These are phyloP conservation scores for rapeseed (Brassica napus) DNA, from an alignment of 345 rosid genomes.

Conservation along the genomic window Da-Ae NC_063439.1:24785001-24785500, in stretches of 20 bases:
- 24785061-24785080: slow-evolving; percentile 31
- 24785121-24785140: slow-evolving; percentile 36
- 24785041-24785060: slow-evolving; percentile 36
- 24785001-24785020: slow-evolving; percentile 47
- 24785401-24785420: too few relatives aligned
- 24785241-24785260: slow-evolving; percentile 35
- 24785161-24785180: slow-evolving; percentile 40
- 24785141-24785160: slow-evolving; percentile 33
- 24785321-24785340: not conserved
- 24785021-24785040: slow-evolving; percentile 27
- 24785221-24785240: slow-evolving; percentile 59
- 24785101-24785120: slow-evolving; percentile 42
- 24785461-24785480: too few relatives aligned
- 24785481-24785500: too few relatives aligned
- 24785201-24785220: slow-evolving; percentile 56
- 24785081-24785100: slow-evolving; percentile 42
- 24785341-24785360: not conserved
- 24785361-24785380: too few relatives aligned
- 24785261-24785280: not conserved
- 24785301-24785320: not conserved
- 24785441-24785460: too few relatives aligned
- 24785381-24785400: too few relatives aligned
- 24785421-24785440: too few relatives aligned
- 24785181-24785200: slow-evolving; percentile 49
- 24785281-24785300: not conserved